Evolutionary conservation across 148 eudicot genomes (phyloP).

Genomic region (Cornus controversa): DNA sequence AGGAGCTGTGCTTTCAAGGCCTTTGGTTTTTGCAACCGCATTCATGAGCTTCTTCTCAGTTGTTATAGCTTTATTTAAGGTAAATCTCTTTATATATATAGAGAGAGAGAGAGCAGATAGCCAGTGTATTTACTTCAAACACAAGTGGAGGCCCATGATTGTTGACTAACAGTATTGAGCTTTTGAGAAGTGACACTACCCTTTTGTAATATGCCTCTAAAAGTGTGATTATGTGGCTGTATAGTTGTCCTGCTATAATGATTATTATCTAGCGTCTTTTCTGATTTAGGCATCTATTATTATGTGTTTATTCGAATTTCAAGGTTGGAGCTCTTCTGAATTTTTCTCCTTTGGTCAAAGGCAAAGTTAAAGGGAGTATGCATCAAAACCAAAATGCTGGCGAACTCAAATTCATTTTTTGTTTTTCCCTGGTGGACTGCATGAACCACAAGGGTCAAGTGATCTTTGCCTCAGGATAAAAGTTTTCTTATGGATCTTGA

Average conservation of each 20-base stretch:
- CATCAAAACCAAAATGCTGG: neutral
- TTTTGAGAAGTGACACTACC: neutral
- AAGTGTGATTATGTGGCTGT: too few relatives aligned
- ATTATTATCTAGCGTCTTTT: too few relatives aligned
- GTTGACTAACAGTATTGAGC: neutral
- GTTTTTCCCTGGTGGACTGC: neutral
- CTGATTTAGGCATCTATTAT: neutral
- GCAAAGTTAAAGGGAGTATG: neutral
- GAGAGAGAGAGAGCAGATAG: neutral
- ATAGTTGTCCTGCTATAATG: too few relatives aligned
- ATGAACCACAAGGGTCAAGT: neutral
- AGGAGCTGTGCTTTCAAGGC: constrained; percentile 71
- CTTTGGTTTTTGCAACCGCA: constrained; percentile 92
- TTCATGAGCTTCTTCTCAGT: constrained; percentile 99
- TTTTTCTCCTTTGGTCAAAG: neutral
- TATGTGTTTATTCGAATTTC: constrained; percentile 1
- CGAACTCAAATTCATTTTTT: neutral
- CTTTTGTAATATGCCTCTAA: too few relatives aligned
- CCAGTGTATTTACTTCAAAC: neutral
- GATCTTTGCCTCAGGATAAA: neutral
- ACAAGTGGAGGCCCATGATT: neutral
- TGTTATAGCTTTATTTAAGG: constrained; percentile 96
- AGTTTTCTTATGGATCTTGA: neutral
- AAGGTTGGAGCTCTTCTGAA: neutral
- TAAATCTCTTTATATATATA: constrained; percentile 23